phyloP scores from a whole-genome alignment of 2,329 filamentous ascomycete genomes.

The Laburnicola sp. region DNA sequence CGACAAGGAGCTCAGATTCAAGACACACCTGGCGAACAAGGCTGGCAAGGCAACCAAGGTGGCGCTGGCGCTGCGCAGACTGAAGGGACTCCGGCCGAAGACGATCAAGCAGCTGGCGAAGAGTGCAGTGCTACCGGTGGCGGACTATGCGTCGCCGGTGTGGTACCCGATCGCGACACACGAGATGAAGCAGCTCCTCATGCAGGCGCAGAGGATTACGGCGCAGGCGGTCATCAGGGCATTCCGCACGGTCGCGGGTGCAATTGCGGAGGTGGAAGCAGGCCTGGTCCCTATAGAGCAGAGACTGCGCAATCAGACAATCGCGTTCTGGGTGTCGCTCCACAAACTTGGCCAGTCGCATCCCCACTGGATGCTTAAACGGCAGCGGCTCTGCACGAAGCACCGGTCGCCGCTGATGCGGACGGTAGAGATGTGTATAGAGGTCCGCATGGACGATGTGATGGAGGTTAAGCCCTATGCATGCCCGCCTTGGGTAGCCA shows the following conservation, averaged over 20 bases:
- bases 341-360: conserved; percentile 19
- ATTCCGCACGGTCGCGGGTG: conserved; percentile 12
- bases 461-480: conserved; percentile 20
- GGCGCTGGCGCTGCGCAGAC: conserved; percentile 10
- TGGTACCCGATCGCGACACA: conserved; percentile 14
- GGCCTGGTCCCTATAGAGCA: conserved; percentile 14
- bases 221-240: conserved; percentile 11
- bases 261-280: conserved; percentile 15
- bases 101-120: conserved; percentile 9
- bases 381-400: conserved; percentile 18
- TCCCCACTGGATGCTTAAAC: conserved; percentile 20
- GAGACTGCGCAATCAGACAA: conserved; percentile 16
- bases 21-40: conserved; percentile 14
- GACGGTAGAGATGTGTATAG: conserved; percentile 17
- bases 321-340: conserved; percentile 21
- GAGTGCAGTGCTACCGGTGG: conserved; percentile 13
- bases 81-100: conserved; percentile 14
- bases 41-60: conserved; percentile 17
- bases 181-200: conserved; percentile 13
- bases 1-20: conserved; percentile 19
- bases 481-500: conserved; percentile 17
- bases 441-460: conserved; percentile 15
- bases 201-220: conserved; percentile 10
- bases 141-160: conserved; percentile 13
- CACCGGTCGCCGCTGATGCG: conserved; percentile 19